A percentile compares a stretch with the other conserved stretches of the same genome.
These are phyloP conservation scores for Solanum habrochaites DNA, from an alignment of 257 asterid genomes.

Conservation along the genomic window DNA sequence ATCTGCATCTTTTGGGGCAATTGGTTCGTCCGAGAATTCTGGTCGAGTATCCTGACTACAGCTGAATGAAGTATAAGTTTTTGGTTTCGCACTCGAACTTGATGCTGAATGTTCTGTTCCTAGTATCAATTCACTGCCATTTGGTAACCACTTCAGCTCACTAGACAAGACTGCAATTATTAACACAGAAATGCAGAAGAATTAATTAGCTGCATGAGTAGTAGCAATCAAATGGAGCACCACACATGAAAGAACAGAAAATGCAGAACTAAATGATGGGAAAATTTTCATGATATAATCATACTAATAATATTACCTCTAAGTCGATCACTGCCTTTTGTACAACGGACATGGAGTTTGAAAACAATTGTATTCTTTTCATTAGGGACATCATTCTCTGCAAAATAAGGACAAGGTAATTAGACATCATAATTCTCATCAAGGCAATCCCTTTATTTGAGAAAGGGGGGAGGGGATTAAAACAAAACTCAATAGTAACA, in stretches of 20 bases:
- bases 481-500: neutral
- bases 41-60: slow-evolving; percentile 59
- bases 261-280: neutral
- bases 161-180: slow-evolving; percentile 43
- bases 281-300: neutral
- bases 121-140: slow-evolving; percentile 60
- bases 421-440: slow-evolving; percentile 15
- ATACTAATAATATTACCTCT: slow-evolving; percentile 30
- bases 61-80: slow-evolving; percentile 75
- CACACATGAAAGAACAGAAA: neutral
- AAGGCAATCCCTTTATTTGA: neutral
- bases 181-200: neutral
- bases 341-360: slow-evolving; percentile 63
- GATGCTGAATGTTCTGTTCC: slow-evolving; percentile 23
- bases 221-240: neutral
- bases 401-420: neutral
- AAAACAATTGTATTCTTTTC: slow-evolving; percentile 90
- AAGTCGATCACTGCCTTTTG: slow-evolving; percentile 33
- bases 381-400: slow-evolving; percentile 73
- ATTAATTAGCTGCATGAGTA: neutral
- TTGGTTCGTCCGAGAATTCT: slow-evolving; percentile 39
- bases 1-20: slow-evolving; percentile 45
- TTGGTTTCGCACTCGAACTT: slow-evolving; percentile 31
- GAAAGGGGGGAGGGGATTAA: neutral
- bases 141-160: slow-evolving; percentile 76